Conservation (phyloP, 2,329 filamentous ascomycete species). For the Elsinoe arachidis region DNA sequence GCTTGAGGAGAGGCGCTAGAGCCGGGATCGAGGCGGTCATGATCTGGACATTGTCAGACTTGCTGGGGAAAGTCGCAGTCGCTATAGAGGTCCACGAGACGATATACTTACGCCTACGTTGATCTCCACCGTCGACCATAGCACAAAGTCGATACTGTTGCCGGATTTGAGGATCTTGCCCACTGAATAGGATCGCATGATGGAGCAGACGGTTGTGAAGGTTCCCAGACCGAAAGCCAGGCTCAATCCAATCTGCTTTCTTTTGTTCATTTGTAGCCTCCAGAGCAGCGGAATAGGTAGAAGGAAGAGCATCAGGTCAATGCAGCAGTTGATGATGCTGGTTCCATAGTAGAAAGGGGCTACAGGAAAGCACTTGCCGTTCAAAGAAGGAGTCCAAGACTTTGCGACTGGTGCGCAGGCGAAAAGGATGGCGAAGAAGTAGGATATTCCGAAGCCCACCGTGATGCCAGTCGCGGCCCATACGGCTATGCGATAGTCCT, state of each 20-base stretch:
- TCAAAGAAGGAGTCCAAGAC: neutral
- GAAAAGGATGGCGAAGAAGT: slow-evolving; percentile 10
- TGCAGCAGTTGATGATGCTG: slow-evolving; percentile 1
- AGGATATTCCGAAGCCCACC: neutral
- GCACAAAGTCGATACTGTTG: neutral
- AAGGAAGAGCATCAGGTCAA: slow-evolving; percentile 3
- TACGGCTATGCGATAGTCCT: neutral
- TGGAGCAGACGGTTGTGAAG: neutral
- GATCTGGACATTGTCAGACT: slow-evolving; percentile 6
- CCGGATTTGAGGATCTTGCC: neutral
- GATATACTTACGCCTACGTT: slow-evolving; percentile 12
- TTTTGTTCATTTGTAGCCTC: slow-evolving; percentile 1
- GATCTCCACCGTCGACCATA: slow-evolving; percentile 10
- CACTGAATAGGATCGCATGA: neutral
- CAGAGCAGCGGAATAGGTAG: slow-evolving; percentile 1
- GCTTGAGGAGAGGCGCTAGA: neutral
- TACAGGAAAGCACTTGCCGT: slow-evolving; percentile 1
- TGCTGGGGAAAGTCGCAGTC: neutral
- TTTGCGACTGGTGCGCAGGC: neutral
- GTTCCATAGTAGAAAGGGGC: slow-evolving; percentile 5
- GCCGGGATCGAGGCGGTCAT: slow-evolving; percentile 2
- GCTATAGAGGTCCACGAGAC: neutral
- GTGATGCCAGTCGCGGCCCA: neutral
- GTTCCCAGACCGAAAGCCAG: neutral
- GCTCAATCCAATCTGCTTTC: neutral